Percentiles rank a stretch among this genome's conserved stretches.
Evolutionary conservation across 2,329 filamentous ascomycete species (phyloP).

Genomic region (Xylaria polymorpha): DNA sequence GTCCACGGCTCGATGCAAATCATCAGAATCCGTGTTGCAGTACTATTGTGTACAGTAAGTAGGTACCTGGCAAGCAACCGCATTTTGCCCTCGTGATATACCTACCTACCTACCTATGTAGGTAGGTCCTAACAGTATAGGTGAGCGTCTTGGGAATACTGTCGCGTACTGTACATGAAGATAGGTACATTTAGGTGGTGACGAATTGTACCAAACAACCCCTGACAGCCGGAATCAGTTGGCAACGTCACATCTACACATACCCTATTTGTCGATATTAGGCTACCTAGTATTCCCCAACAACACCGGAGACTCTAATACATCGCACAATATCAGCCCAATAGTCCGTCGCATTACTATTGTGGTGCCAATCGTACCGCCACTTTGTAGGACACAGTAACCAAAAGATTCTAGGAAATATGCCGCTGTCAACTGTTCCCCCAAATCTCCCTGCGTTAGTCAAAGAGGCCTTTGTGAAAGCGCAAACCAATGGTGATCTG

Average conservation of each 20-base stretch:
- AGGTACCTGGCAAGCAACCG: neutral
- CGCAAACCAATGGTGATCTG: slow-evolving; percentile 61
- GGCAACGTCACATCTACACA: neutral
- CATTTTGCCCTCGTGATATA: too few species aligned
- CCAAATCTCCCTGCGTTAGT: slow-evolving; percentile 64
- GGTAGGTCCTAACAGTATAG: too few species aligned
- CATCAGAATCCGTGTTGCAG: slow-evolving; percentile 4
- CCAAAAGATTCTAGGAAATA: slow-evolving; percentile 41
- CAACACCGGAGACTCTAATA: neutral
- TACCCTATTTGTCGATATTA: too few species aligned
- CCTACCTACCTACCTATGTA: too few species aligned
- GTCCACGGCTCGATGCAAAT: slow-evolving; percentile 8
- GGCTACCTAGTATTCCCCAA: neutral
- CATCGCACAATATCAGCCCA: neutral
- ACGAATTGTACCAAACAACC: neutral
- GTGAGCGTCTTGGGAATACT: too few species aligned
- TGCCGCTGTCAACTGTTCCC: slow-evolving; percentile 57
- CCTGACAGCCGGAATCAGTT: neutral
- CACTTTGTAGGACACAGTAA: neutral
- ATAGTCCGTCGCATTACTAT: neutral
- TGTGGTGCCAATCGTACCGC: slow-evolving; percentile 13
- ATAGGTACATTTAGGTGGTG: too few species aligned
- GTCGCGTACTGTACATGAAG: too few species aligned
- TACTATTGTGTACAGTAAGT: neutral
- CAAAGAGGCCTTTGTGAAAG: slow-evolving; percentile 60